Evolutionary conservation across 2,329 filamentous ascomycete genomes (phyloP).

Genomic region (Byssoonygena ceratinophila): DNA sequence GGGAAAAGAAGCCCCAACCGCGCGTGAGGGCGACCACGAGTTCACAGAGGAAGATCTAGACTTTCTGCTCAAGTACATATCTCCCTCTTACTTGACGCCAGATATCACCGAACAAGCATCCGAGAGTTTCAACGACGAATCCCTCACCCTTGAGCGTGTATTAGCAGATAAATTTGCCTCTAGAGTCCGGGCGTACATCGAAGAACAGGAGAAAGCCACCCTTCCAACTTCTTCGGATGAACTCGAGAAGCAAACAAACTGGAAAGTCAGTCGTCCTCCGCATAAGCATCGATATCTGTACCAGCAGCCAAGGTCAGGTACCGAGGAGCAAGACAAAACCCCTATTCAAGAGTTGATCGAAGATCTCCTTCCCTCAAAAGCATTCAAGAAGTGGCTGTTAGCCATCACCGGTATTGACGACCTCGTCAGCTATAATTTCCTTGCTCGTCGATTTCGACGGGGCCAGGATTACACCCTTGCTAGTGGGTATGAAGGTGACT

Average conservation of each 20-base stretch:
- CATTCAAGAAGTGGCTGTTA: constrained; percentile 84
- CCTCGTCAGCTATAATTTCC: constrained; percentile 61
- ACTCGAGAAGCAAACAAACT: constrained; percentile 51
- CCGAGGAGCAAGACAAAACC: constrained; percentile 32
- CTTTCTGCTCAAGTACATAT: constrained; percentile 81
- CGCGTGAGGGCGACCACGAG: constrained; percentile 35
- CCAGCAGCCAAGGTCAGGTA: constrained; percentile 43
- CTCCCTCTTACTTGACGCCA: constrained; percentile 81
- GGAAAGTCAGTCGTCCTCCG: constrained; percentile 73
- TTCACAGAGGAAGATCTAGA: constrained; percentile 73
- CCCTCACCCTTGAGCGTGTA: constrained; percentile 69
- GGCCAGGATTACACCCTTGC: constrained; percentile 89
- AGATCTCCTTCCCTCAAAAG: constrained; percentile 67
- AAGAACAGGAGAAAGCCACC: constrained; percentile 49
- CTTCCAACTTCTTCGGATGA: constrained; percentile 37
- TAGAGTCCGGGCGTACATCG: constrained; percentile 60
- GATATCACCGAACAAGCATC: constrained; percentile 77
- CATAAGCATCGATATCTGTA: constrained; percentile 95
- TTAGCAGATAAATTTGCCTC: constrained; percentile 66
- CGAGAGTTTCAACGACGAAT: constrained; percentile 70
- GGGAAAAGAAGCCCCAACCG: constrained; percentile 27
- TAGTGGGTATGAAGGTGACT: constrained; percentile 60
- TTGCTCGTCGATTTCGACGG: constrained; percentile 78
- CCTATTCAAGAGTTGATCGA: constrained; percentile 69
- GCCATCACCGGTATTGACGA: constrained; percentile 61